Percentiles rank a stretch among this genome's conserved stretches.
Conservation (phyloP, 306 rosid genomes). For the Senna siamea region DNA sequence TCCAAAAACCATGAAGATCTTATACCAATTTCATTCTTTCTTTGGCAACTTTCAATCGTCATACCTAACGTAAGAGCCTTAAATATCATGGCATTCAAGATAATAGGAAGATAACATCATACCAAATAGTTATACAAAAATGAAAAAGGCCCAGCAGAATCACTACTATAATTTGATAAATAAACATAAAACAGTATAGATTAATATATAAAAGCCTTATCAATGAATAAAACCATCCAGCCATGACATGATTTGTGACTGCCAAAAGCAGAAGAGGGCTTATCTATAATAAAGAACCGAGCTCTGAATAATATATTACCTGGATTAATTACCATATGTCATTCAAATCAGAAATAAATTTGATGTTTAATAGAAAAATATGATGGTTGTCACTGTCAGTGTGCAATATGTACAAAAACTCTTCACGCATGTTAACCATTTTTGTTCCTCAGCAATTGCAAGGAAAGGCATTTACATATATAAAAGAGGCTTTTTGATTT, state of each 20-base stretch:
- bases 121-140: conserved; percentile 23
- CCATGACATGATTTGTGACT: conserved; percentile 13
- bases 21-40: neutral
- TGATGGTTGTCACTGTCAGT: conserved; percentile 16
- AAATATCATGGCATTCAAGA: neutral
- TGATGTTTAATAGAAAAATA: conserved; percentile 27
- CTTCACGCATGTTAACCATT: conserved; percentile 26
- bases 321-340: conserved; percentile 93
- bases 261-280: conserved; percentile 28
- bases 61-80: neutral
- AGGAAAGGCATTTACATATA: conserved; percentile 35
- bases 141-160: conserved; percentile 34
- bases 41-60: neutral
- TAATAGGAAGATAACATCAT: neutral
- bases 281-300: conserved; percentile 8
- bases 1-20: too few relatives aligned
- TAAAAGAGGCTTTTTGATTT: too few relatives aligned
- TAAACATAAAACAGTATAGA: too few relatives aligned
- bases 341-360: conserved; percentile 68
- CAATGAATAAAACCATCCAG: neutral
- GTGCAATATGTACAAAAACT: conserved; percentile 8
- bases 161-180: conserved; percentile 5
- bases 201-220: too few relatives aligned
- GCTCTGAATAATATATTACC: conserved; percentile 48
- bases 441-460: conserved; percentile 35